Base-by-base conservation (phyloP, 2,329 filamentous ascomycete genomes). In the Ophiocordyceps unilateralis region DNA sequence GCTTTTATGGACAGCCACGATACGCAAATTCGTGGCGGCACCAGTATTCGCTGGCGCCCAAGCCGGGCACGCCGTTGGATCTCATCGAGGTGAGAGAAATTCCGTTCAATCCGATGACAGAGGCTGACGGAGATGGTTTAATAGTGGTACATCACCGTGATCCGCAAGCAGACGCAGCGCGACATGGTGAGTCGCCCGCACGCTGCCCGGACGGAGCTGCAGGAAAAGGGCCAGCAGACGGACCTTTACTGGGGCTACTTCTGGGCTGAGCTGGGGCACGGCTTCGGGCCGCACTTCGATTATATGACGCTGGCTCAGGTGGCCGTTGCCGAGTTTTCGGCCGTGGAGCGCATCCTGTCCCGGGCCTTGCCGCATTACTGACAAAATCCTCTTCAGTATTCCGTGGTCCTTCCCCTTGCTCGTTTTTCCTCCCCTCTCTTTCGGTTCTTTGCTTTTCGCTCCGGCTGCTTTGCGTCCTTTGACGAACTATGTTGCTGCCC, bases 101-200 rank as follows among this genome's bases (percentile, higher is more conserved):
- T 23, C n/a, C 20, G 5, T 11, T 5, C 6, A 17, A 7, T 5
- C 37, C 1, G 37, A 12, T 17, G 12, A 20, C 4, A n/a, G 19
- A 14, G 17, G 15, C 12, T 42, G 30, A 28, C 19, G 21, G 15
- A 19, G 32, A n/a, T 10, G 19, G 34, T 10, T n/a, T 10, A 22
- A 12, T 20, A 77, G 73, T 78, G 66, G 62, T 78, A 76, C 56
- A 68, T 77, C 43, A 58, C 62, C 15, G 45, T 74, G 21, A 69
- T 78, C 44, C 69, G 72, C 32, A 66, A 72, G 48, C 67, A 72
- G 51, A 70, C 71, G 1, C 59, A 54, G 12, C 58, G 63, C 2
- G 59, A 62, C 21, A 53, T 69, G 11, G 50, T 63, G 28, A 42
- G 51, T 10, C 58, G 67, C 11, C 53, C 63, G 1, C 58, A 72